phyloP scores from a whole-genome alignment of 2,329 filamentous ascomycete genomes.

The Ambrosiella cleistominuta region DNA sequence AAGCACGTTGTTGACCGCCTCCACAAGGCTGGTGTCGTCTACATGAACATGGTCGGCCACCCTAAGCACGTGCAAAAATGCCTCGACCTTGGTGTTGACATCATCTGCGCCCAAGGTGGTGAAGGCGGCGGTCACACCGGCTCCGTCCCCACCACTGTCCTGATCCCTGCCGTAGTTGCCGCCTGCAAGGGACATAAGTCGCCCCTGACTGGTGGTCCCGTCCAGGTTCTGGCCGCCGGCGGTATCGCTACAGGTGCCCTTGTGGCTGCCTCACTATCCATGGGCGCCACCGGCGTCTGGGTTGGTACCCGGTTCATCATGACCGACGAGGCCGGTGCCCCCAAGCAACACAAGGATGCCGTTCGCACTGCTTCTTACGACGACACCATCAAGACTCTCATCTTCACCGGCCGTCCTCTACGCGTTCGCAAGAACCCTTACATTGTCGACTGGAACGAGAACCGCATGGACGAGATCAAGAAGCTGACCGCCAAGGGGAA shows the following conservation, averaged over 20 bases:
- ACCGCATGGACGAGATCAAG: constrained; percentile 80
- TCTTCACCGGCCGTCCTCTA: constrained; percentile 92
- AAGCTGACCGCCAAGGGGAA: constrained; percentile 74
- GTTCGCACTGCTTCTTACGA: constrained; percentile 83
- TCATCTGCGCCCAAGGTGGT: constrained; percentile 96
- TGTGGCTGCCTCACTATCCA: constrained; percentile 76
- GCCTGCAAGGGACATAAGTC: constrained; percentile 66
- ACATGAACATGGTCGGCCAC: constrained; percentile 99
- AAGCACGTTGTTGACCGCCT: constrained; percentile 77
- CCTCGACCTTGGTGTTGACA: constrained; percentile 76
- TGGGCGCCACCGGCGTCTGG: constrained; percentile 87
- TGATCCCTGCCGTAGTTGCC: constrained; percentile 83
- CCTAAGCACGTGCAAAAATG: constrained; percentile 98
- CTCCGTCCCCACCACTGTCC: constrained; percentile 75
- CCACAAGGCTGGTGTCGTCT: constrained; percentile 71
- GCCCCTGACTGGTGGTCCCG: constrained; percentile 68
- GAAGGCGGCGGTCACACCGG: constrained; percentile 96
- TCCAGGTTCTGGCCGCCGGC: constrained; percentile 84
- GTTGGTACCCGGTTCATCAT: constrained; percentile 93
- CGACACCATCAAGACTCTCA: constrained; percentile 92
- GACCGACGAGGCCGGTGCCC: constrained; percentile 82
- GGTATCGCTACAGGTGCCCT: constrained; percentile 88
- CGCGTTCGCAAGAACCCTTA: constrained; percentile 88
- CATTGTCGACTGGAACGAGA: constrained; percentile 90
- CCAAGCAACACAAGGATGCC: constrained; percentile 85